Percentiles rank a stretch among this genome's conserved stretches.
phyloP scores from a whole-genome alignment of 108 stramenopile species.

The Fragilaria crotonensis region DNA sequence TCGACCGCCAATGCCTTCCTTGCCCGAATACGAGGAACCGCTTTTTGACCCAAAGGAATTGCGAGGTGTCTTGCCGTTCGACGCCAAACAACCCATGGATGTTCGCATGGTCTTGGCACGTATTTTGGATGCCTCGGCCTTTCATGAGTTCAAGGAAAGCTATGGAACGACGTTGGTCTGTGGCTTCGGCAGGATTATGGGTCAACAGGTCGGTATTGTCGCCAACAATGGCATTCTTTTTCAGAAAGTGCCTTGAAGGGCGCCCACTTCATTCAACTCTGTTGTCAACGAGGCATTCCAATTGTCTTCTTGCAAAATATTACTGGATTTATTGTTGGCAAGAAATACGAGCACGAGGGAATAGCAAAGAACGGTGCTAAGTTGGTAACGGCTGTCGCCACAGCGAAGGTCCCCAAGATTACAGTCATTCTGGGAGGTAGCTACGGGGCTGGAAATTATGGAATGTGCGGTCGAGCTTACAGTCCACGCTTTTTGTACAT shows the following conservation, averaged over 20 bases:
- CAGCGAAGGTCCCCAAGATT: constrained; percentile 95
- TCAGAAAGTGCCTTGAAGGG: constrained; percentile 90
- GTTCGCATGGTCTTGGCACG: constrained; percentile 90
- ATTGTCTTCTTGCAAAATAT: constrained; percentile 97
- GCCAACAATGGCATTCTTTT: constrained; percentile 98
- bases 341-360: constrained; percentile 91
- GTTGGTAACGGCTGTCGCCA: constrained; percentile 92
- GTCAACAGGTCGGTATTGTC: constrained; percentile 90
- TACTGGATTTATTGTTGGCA: constrained; percentile 98
- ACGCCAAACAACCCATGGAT: constrained; percentile 94
- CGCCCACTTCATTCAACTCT: constrained; percentile 96
- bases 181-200: constrained; percentile 93
- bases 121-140: constrained; percentile 90
- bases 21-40: constrained; percentile 73
- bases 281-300: constrained; percentile 93
- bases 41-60: constrained; percentile 84
- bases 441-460: constrained; percentile 90
- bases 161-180: constrained; percentile 95
- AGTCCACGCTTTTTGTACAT: constrained; percentile 93
- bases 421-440: constrained; percentile 92
- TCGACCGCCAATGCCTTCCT: constrained; percentile 2
- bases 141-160: constrained; percentile 95
- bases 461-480: constrained; percentile 97
- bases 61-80: constrained; percentile 83
- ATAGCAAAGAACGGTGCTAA: constrained; percentile 97